Evolutionary conservation across 139 green algal species (phyloP), one percentile per base, ranked within the genome.

Genomic region (Nannochloris sp.): DNA sequence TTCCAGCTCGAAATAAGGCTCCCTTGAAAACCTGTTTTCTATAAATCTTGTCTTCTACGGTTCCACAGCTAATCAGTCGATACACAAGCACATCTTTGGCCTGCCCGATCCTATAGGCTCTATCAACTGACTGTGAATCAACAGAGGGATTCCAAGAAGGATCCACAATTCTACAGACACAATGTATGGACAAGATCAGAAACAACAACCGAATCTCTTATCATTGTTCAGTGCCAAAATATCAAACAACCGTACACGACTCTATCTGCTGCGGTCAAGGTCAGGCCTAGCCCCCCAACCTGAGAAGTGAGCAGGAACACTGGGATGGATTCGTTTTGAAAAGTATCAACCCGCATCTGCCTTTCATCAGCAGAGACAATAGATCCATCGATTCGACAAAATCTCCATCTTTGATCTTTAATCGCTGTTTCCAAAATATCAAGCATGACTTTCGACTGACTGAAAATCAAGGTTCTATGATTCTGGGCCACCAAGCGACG

Each of bases 1-100:
- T 90, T 40, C 82, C 89, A 2, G 76, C 80, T 21, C 75, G 70
- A 25, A 74, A 85, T 53, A 95, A 75, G 14, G 79, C 87, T 4
- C 78, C 82, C 75, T 93, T 92, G 76, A 84, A 92, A 44, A 92
- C 75, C 70, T 95, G 86, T 62, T 82, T 86, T 34, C 80, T 68
- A 75, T 93, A 92, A 29, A 95, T 92, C 75, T 94, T 94, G 73
- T 96, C 89, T 79, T 95, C 89, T 44, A 95, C 81, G 12, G 86
- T 96, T 14, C 86, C 87, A 55, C 83, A 94, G 0, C 76, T 90
- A 51, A 95, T 91, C 2, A 96, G 80, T 44, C 89, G 76, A 74
- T 93, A 93, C 61, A 91, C 84, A 18, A 92, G 77, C 18, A 93
- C 85, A 51, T 79, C 73, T 16, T 56, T 29, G 2, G 27, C 49